Conservation (phyloP, 768 basidiomycete genomes). For the Lactarius indigo region DNA sequence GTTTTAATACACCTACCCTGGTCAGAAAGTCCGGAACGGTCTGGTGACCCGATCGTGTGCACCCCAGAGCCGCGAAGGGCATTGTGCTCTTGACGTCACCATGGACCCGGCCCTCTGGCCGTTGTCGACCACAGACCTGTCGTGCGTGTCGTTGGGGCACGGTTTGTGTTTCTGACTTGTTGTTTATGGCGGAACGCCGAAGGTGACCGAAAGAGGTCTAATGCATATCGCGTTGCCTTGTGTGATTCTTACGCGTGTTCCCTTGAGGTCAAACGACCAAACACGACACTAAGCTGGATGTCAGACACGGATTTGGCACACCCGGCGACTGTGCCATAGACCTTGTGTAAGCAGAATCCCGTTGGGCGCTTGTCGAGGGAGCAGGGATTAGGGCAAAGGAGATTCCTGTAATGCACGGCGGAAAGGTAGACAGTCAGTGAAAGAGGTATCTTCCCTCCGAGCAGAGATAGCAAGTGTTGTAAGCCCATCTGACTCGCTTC, state of each 20-base stretch:
- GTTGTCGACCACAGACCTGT: neutral
- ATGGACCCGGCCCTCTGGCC: neutral
- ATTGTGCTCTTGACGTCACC: slow-evolving; percentile 19
- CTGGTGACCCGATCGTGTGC: neutral
- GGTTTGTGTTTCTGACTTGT: neutral
- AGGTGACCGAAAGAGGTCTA: slow-evolving; percentile 19
- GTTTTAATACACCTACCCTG: neutral
- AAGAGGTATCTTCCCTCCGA: slow-evolving; percentile 21
- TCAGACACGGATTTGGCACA: slow-evolving; percentile 16
- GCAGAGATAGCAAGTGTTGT: slow-evolving; percentile 11
- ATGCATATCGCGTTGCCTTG: slow-evolving; percentile 15
- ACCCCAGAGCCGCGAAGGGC: neutral
- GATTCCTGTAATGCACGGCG: slow-evolving; percentile 12
- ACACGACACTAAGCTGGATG: slow-evolving; percentile 19
- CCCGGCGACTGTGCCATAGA: slow-evolving; percentile 24
- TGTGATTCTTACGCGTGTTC: slow-evolving; percentile 5
- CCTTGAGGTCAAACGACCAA: slow-evolving; percentile 11
- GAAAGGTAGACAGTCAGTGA: slow-evolving; percentile 17
- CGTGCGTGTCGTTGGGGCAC: neutral
- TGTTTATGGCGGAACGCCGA: slow-evolving; percentile 17
- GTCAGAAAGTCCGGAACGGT: neutral
- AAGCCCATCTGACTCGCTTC: slow-evolving; percentile 19
- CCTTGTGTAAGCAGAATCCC: slow-evolving; percentile 18
- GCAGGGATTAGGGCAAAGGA: slow-evolving; percentile 11
- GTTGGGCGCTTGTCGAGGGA: slow-evolving; percentile 9